A percentile compares a stretch with the other conserved stretches of the same genome.
Conservation (phyloP, 2,329 filamentous ascomycete species). For the Gaeumannomyces sp. region DNA sequence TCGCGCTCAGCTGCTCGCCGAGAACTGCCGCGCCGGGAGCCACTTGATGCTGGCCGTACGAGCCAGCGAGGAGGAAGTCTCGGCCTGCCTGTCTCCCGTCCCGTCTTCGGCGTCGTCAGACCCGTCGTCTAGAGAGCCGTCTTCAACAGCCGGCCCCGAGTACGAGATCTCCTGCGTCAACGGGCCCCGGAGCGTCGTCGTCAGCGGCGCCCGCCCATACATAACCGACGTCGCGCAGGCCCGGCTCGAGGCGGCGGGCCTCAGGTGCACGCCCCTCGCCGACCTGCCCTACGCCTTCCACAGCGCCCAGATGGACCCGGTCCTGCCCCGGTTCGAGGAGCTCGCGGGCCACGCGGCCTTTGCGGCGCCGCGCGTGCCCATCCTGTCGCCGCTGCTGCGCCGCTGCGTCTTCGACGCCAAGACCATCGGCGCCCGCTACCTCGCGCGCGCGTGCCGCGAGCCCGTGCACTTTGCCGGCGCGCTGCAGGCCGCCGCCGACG, state of each 20-base stretch:
- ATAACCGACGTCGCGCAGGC: conserved; percentile 21
- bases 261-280: conserved; percentile 29
- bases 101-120: too few relatives aligned
- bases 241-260: conserved; percentile 19
- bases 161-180: conserved; percentile 56
- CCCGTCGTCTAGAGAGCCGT: too few relatives aligned
- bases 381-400: conserved; percentile 50
- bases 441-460: conserved; percentile 55
- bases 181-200: conserved; percentile 53
- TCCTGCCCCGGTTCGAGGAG: conserved; percentile 42
- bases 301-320: conserved; percentile 30
- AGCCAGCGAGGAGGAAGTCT: conserved; percentile 21
- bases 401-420: conserved; percentile 43
- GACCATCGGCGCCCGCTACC: conserved; percentile 49
- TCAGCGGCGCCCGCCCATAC: conserved; percentile 35
- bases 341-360: conserved; percentile 30
- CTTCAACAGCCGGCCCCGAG: conserved; percentile 12
- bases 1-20: conserved; percentile 49
- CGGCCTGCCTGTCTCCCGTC: conserved; percentile 11
- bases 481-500: conserved; percentile 41
- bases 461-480: conserved; percentile 59
- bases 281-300: conserved; percentile 30
- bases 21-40: conserved; percentile 39
- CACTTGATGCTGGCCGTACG: conserved; percentile 30
- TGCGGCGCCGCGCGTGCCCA: conserved; percentile 42